Percentiles rank a stretch among this genome's conserved stretches.
phyloP scores from a whole-genome alignment of 2,329 filamentous ascomycete species.

The Fusarium marasasianum region DNA sequence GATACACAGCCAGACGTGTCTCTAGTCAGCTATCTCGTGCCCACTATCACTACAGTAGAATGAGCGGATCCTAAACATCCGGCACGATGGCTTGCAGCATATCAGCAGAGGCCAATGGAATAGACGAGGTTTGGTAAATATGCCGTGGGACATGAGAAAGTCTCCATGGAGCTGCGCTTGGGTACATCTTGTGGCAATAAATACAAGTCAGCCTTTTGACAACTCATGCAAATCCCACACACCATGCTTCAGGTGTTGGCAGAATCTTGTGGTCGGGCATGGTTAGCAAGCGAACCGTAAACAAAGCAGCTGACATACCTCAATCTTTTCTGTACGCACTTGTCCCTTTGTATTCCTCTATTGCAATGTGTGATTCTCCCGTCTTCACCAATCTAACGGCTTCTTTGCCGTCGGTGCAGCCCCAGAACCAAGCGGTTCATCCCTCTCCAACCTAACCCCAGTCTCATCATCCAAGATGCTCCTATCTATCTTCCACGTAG shows the following conservation, averaged over 20 bases:
- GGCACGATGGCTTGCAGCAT: not conserved
- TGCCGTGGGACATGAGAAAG: not conserved
- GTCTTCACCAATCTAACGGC: constrained; percentile 52
- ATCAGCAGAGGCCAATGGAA: not conserved
- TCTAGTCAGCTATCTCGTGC: not conserved
- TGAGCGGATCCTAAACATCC: not conserved
- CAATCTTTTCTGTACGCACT: not conserved
- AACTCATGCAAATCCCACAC: not conserved
- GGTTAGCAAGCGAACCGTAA: not conserved
- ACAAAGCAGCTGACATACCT: not conserved
- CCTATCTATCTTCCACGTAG: constrained; percentile 48
- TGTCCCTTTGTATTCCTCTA: not conserved
- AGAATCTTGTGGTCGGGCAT: not conserved
- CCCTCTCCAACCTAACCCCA: constrained; percentile 42
- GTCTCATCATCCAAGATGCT: constrained; percentile 48
- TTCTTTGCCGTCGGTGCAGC: constrained; percentile 43
- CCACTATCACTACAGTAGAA: not conserved
- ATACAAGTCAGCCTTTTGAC: not conserved
- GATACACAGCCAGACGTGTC: not conserved
- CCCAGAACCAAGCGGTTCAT: constrained; percentile 42
- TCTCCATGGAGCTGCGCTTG: not conserved
- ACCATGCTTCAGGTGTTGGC: too few species aligned
- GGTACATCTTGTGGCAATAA: not conserved
- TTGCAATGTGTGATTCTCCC: not conserved
- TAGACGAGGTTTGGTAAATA: not conserved